These are phyloP conservation scores for Mycena albidolilacea DNA, from an alignment of 768 basidiomycete species.

Conservation along the genomic window DNA sequence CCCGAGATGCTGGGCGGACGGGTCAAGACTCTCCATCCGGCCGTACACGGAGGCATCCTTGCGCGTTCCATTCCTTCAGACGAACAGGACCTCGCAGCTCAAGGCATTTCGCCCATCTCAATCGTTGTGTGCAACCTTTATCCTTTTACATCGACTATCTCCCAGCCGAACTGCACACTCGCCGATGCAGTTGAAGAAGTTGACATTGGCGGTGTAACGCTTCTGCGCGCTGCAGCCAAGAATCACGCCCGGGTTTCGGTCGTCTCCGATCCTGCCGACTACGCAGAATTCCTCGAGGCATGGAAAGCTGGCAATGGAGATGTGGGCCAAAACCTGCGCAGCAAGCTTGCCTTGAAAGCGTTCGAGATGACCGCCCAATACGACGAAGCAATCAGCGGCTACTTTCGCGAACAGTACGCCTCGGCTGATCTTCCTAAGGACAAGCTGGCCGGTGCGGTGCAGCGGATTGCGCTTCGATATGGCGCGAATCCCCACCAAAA, in stretches of 20 bases:
- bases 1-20: constrained; percentile 99
- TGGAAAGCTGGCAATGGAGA: constrained; percentile 84
- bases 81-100: constrained; percentile 85
- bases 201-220: constrained; percentile 98
- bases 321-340: constrained; percentile 79
- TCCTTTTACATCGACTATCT: constrained; percentile 94
- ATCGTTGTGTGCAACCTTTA: constrained; percentile 99
- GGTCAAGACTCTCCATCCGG: constrained; percentile 98
- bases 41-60: constrained; percentile 97
- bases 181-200: constrained; percentile 97
- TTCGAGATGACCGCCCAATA: constrained; percentile 97
- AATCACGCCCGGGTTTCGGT: constrained; percentile 96
- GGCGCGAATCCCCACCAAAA: constrained; percentile 99
- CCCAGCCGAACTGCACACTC: constrained; percentile 90
- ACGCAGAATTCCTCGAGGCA: constrained; percentile 82
- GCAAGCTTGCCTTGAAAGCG: constrained; percentile 93
- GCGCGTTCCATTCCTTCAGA: constrained; percentile 94
- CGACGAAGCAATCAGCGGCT: constrained; percentile 95
- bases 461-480: constrained; percentile 90
- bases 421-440: constrained; percentile 79
- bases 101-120: constrained; percentile 92
- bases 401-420: constrained; percentile 97
- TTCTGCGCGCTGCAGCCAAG: constrained; percentile 97
- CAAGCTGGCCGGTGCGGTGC: constrained; percentile 76
- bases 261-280: constrained; percentile 91